phyloP scores from a whole-genome alignment of 176 grass and related monocot genomes.

The Eleusine indica region DNA sequence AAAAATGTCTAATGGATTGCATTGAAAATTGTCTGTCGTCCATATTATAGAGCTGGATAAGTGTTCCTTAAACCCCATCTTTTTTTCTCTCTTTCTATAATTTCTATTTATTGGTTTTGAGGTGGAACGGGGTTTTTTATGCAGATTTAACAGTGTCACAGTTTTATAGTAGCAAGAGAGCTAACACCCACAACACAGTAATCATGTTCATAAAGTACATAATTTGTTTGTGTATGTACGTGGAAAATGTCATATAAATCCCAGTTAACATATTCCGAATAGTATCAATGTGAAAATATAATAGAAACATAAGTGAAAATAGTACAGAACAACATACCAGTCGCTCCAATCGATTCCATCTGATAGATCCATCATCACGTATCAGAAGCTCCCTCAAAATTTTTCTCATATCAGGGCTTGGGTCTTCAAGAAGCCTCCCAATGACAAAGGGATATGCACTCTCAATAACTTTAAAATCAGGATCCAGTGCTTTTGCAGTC shows the following conservation, averaged over 20 bases:
- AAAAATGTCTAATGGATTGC: too few species aligned
- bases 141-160: not conserved
- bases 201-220: conserved; percentile 1
- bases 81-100: not conserved
- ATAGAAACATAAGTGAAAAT: conserved; percentile 6
- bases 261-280: not conserved
- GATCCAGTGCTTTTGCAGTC: conserved; percentile 95
- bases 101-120: not conserved
- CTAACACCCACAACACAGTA: not conserved
- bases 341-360: conserved; percentile 90
- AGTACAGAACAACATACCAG: conserved; percentile 52
- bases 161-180: not conserved
- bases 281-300: conserved; percentile 2
- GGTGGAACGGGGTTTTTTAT: not conserved
- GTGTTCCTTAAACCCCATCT: not conserved
- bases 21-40: not conserved
- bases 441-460: conserved; percentile 96
- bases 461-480: conserved; percentile 90
- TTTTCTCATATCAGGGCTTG: conserved; percentile 92
- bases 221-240: conserved; percentile 6
- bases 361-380: conserved; percentile 82
- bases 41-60: not conserved
- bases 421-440: conserved; percentile 87
- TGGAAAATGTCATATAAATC: not conserved
- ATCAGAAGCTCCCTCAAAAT: conserved; percentile 86